Percentiles rank a stretch among this genome's conserved stretches.
Conservation (phyloP, 2,329 filamentous ascomycete species). For the Pseudohalonectria lignicola region DNA sequence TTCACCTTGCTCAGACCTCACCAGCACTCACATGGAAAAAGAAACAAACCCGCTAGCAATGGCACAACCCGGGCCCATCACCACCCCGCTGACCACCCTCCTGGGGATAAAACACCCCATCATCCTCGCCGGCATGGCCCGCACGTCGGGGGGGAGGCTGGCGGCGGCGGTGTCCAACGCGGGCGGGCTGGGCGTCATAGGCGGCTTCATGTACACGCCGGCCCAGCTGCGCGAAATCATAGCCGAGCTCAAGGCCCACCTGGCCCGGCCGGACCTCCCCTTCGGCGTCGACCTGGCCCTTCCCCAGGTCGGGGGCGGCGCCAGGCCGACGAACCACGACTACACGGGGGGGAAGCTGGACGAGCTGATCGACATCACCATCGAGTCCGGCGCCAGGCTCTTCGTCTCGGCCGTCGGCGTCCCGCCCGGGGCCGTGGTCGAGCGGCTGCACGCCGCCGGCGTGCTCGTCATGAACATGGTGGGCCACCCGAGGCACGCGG, state of each 20-base stretch:
- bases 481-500: slow-evolving; percentile 80
- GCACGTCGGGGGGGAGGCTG: slow-evolving; percentile 65
- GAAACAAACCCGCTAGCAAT: too few species aligned
- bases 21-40: too few species aligned
- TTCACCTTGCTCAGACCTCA: too few species aligned
- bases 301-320: slow-evolving; percentile 74
- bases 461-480: slow-evolving; percentile 97
- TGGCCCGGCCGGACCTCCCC: slow-evolving; percentile 56
- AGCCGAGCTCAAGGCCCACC: slow-evolving; percentile 69
- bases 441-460: slow-evolving; percentile 65
- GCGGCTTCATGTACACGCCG: slow-evolving; percentile 63
- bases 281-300: slow-evolving; percentile 90
- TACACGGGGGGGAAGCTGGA: slow-evolving; percentile 86
- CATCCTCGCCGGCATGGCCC: slow-evolving; percentile 88
- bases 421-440: slow-evolving; percentile 62
- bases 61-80: slow-evolving; percentile 56
- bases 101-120: slow-evolving; percentile 81
- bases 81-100: slow-evolving; percentile 67
- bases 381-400: slow-evolving; percentile 70
- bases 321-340: slow-evolving; percentile 88
- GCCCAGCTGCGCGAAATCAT: slow-evolving; percentile 69
- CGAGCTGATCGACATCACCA: slow-evolving; percentile 76
- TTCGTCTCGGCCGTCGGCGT: slow-evolving; percentile 88
- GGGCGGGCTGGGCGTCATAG: slow-evolving; percentile 70
- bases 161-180: slow-evolving; percentile 84